Evolutionary conservation across 176 grass and related monocot genomes (phyloP).

Genomic region (Poa pratensis): DNA sequence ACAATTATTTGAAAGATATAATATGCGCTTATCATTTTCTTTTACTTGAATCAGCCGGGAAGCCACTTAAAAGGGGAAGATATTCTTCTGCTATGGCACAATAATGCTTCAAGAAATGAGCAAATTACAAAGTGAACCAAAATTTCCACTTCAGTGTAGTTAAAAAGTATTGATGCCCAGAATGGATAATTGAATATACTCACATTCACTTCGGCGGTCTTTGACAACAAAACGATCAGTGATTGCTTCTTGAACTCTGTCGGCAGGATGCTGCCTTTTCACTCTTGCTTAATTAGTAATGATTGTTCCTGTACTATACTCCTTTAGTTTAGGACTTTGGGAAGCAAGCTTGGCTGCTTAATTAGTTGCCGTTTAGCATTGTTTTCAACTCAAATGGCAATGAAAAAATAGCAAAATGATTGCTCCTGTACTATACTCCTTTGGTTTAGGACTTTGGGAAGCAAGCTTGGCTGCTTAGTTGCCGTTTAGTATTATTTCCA

Average conservation of each 20-base stretch:
- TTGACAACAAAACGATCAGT: slow-evolving; percentile 9
- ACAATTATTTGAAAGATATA: background rate
- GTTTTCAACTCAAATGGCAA: too few relatives aligned
- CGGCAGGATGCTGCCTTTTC: too few relatives aligned
- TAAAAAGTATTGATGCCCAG: background rate
- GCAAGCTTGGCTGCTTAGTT: too few relatives aligned
- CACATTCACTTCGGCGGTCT: background rate
- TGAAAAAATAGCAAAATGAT: too few relatives aligned
- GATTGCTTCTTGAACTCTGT: slow-evolving; percentile 33
- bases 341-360: too few relatives aligned
- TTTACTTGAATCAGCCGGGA: background rate
- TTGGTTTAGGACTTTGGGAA: too few relatives aligned
- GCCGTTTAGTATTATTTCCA: too few relatives aligned
- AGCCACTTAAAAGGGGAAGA: background rate
- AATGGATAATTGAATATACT: background rate
- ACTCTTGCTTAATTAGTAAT: too few relatives aligned
- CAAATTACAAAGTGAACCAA: background rate
- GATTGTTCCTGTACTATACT: too few relatives aligned
- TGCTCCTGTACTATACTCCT: too few relatives aligned
- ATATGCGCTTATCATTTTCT: background rate
- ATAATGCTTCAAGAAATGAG: background rate
- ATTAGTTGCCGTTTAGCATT: too few relatives aligned
- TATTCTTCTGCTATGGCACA: background rate
- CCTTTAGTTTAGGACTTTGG: too few relatives aligned
- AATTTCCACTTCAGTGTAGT: background rate